Base-by-base conservation (phyloP, 2,329 filamentous ascomycete species). In the Teratosphaeria nubilosa region DNA sequence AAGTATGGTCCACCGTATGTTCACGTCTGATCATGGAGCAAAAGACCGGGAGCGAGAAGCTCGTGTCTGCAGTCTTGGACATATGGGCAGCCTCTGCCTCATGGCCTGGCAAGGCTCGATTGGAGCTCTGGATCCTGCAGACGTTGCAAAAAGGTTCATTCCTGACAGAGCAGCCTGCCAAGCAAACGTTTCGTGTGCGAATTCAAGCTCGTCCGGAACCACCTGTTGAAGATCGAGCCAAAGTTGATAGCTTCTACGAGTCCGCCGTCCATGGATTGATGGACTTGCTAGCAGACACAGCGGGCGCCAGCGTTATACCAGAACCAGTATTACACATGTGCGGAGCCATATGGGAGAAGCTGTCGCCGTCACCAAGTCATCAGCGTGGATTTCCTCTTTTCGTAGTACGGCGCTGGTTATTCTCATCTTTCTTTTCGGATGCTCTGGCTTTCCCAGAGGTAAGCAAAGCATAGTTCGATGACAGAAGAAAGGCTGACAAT, bases 61-160 rank as follows among this genome's bases (percentile, higher is more conserved):
- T 96, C 58, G 80, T 96, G 59, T 86, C 89, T 62, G 86, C 88
- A 53, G 84, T 96, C 34, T 80, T 99, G 55, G 91, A 94, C 72
- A 86, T 90, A 58, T 97, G 91, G 88, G 86, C 89, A 55, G 81
- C 85, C 58, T 88, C 91, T 81, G 85, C 89, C 62, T 86, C 91
- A 72, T 97, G 92, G 91, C 88, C 90, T 48, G 90, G 90, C 58
- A 91, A 87, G 67, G 84, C 86, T 64, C 94, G 91, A 63, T 85
- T 99, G 79, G 91, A 96, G 75, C 88, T 90, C 75, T 97, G 92
- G 72, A 82, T 99, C 13, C 94, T 96, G 88, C 89, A 94, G 70
- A 90, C 95, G 60, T 82, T 99, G 32, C 90, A 96, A 74, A 88
- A 95, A 66, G 94, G 94, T 64, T 87, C 91, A 45, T 96, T 96